Percentiles rank a stretch among this genome's conserved stretches.
Evolutionary conservation across 345 rosid genomes (phyloP).

Genomic region (Populus deltoides): DNA sequence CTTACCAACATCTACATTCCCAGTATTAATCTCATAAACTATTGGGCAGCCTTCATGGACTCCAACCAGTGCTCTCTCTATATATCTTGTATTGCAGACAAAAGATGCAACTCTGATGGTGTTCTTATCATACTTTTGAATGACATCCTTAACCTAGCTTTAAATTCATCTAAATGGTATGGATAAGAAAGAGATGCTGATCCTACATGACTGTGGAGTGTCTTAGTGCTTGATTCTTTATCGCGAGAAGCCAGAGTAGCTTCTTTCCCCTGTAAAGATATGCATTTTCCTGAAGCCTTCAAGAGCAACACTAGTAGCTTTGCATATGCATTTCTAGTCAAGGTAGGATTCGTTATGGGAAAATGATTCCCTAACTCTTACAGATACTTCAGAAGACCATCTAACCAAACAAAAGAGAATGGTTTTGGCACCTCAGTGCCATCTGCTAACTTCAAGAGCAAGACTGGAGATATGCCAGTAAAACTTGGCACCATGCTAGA

Average conservation of each 20-base stretch:
- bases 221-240: conserved; percentile 57
- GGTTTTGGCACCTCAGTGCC: conserved; percentile 40
- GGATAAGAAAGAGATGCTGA: conserved; percentile 34
- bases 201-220: conserved; percentile 30
- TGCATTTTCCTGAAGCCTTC: conserved; percentile 78
- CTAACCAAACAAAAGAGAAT: conserved; percentile 67
- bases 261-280: conserved; percentile 70
- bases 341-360: conserved; percentile 39
- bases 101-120: conserved; percentile 60
- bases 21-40: conserved; percentile 50
- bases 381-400: conserved; percentile 70
- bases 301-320: conserved; percentile 66
- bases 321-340: conserved; percentile 42
- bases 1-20: conserved; percentile 58
- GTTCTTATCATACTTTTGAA: conserved; percentile 55
- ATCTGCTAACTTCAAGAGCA: conserved; percentile 58
- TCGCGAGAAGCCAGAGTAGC: conserved; percentile 73
- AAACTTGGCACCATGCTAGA: conserved; percentile 43
- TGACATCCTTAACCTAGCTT: conserved; percentile 63
- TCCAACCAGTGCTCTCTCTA: conserved; percentile 83
- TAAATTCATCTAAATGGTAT: conserved; percentile 58
- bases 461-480: conserved; percentile 45
- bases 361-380: conserved; percentile 72
- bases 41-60: conserved; percentile 45
- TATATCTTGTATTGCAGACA: conserved; percentile 61